Evolutionary conservation across 495 filamentous ascomycete species (phyloP), one percentile per base, ranked within the genome.

Genomic region (Pseudomonodictys pantanalensis): DNA sequence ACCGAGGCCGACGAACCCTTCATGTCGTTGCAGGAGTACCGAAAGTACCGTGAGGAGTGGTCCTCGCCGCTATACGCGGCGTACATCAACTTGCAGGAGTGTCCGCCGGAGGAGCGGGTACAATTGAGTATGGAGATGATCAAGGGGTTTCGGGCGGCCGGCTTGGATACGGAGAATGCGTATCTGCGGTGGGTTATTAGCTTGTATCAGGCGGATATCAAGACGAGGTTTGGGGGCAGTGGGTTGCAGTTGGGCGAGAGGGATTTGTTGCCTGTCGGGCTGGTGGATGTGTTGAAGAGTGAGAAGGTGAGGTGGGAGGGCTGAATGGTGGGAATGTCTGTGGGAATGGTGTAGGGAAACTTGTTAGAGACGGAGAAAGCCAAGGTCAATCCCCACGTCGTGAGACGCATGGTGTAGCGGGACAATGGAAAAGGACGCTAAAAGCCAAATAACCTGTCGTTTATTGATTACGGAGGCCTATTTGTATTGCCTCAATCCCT

Each of bases 241-340:
- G 78, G 80, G 1, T 56, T 81, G 65, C 73, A 65, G 30, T 66
- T 85, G 46, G 79, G 81, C 18, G 82, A 85, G 35, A 72, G 76
- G 58, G 75, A 75, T 32, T 75, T 81, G 53, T 67, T 86, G 58
- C 81, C 82, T 0, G 71, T 81, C 32, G 80, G 82, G 0, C 63
- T 85, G 28, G 63, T 83, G 60, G 69, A 64, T 18, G 76, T 81
- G 74, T 72, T 84, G 61, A 76, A 76, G 64, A 76, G 74, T 32
- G 78, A 79, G 67, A 78, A 73, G 66, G 77, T 84, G 35, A 76
- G 65, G 49, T 84, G 82, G 82, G 77, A 82, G 62, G 24, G 63
- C 10, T 66, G 32, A 43, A 8, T 35, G 8, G 32, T 35, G 32
- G 15, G 32, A 35, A n/a, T n/a, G n/a, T n/a, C n/a, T n/a, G n/a